phyloP scores from a whole-genome alignment of 2,329 filamentous ascomycete species.

The Exophiala aquamarina region DNA sequence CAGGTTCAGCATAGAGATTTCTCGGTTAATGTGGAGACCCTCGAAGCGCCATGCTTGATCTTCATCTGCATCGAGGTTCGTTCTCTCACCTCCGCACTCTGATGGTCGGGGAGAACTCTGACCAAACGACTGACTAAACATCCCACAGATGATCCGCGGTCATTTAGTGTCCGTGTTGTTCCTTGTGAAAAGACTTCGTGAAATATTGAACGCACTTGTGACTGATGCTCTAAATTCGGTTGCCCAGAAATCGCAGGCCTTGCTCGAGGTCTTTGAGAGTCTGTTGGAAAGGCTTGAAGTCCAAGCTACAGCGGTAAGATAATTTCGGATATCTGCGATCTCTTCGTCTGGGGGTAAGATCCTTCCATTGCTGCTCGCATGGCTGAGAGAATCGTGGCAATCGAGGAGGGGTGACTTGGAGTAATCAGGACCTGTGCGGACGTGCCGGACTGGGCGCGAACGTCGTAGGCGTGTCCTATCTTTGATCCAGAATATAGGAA shows the following conservation, averaged over 20 bases:
- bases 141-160: constrained; percentile 26
- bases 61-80: constrained; percentile 29
- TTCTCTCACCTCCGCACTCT: neutral
- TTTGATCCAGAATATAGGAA: constrained; percentile 2
- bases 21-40: neutral
- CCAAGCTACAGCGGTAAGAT: constrained; percentile 1
- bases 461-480: neutral
- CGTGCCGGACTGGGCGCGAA: constrained; percentile 6
- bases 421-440: neutral
- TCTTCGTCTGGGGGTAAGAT: constrained; percentile 29
- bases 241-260: constrained; percentile 9
- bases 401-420: constrained; percentile 23
- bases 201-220: constrained; percentile 25
- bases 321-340: constrained; percentile 5
- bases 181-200: constrained; percentile 26
- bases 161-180: constrained; percentile 27
- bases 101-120: too few species aligned
- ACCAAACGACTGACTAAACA: neutral
- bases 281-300: constrained; percentile 9
- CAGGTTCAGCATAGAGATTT: neutral
- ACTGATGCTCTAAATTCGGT: neutral
- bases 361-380: constrained; percentile 24
- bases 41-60: constrained; percentile 19
- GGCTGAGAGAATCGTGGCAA: constrained; percentile 27
- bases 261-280: constrained; percentile 13